These are phyloP conservation scores for Penicillium hordei DNA, from an alignment of 2,329 filamentous ascomycete species.

Conservation along the genomic window DNA sequence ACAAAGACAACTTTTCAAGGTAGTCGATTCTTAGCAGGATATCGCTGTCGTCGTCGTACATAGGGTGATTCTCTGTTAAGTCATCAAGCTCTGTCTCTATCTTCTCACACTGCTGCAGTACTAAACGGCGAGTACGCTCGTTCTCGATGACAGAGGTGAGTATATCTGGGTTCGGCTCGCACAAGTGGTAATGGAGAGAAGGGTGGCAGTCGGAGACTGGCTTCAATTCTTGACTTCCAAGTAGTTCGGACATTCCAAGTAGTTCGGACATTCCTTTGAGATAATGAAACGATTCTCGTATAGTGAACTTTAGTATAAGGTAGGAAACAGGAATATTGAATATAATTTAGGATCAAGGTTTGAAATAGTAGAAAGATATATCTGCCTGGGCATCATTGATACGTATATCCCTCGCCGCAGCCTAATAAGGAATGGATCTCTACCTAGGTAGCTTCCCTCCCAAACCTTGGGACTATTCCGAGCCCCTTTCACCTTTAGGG, in stretches of 20 bases:
- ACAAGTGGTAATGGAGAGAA: constrained; percentile 8
- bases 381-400: neutral
- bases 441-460: neutral
- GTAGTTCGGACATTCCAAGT: constrained; percentile 10
- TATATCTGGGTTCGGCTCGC: constrained; percentile 5
- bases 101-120: neutral
- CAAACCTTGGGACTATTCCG: constrained; percentile 1
- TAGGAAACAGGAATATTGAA: neutral
- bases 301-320: neutral
- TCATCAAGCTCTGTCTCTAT: neutral
- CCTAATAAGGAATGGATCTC: constrained; percentile 2
- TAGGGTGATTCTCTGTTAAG: neutral
- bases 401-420: neutral
- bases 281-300: constrained; percentile 7
- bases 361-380: constrained; percentile 4
- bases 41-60: neutral
- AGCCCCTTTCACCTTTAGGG: neutral
- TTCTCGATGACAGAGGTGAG: constrained; percentile 12
- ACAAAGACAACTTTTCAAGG: neutral
- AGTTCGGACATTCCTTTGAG: constrained; percentile 7
- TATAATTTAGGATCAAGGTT: constrained; percentile 1
- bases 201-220: constrained; percentile 3
- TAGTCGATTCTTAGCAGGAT: neutral
- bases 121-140: constrained; percentile 3
- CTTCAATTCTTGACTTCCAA: constrained; percentile 9